Evolutionary conservation across 495 filamentous ascomycete genomes (phyloP), one percentile per base, ranked within the genome.

Genomic region (Aspergillus diversus): DNA sequence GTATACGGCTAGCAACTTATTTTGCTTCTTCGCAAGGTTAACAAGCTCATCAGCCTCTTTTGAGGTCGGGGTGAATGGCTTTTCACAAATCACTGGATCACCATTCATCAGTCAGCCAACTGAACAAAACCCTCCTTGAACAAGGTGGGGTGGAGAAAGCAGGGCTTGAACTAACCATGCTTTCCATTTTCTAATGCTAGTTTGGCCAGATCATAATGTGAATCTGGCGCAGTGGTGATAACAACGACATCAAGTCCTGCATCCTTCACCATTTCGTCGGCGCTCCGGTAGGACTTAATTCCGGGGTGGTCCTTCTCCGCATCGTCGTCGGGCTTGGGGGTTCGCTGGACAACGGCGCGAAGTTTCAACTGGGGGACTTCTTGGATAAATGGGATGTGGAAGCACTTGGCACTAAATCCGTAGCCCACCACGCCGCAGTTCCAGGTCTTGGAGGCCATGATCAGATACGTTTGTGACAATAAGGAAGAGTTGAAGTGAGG

Each of bases 381-480:
- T 43, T 77, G 75, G 71, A 97, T 88, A 76, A 95, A 90, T 60
- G 92, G 92, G 74, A 97, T 94, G 77, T 96, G 92, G 80, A 96
- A 96, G 76, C 89, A 77, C 68, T 94, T 94, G 66, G 92, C 92
- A 48, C 92, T 93, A 76, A 93, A 79, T 70, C 92, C 87, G 71
- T 89, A 90, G 64, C 87, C 87, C 62, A 90, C 76, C 52, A 90
- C 67, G 58, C 80, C 84, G 64, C 86, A 78, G 63, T 89, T 89
- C 69, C 74, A 84, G 27, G 73, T 74, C 71, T 81, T 83, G 59
- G 77, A 65, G 50, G 77, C 63, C 82, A 83, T 85, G 33, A 34
- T 76, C 63, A 47, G 59, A 39, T 47, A 27, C 33, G 33, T 35
- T 17, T 11, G 13, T 48, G 13, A 33, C 13, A 48, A 33, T n/a